Conservation (phyloP, 768 basidiomycete species). For the Russula olivacea region DNA sequence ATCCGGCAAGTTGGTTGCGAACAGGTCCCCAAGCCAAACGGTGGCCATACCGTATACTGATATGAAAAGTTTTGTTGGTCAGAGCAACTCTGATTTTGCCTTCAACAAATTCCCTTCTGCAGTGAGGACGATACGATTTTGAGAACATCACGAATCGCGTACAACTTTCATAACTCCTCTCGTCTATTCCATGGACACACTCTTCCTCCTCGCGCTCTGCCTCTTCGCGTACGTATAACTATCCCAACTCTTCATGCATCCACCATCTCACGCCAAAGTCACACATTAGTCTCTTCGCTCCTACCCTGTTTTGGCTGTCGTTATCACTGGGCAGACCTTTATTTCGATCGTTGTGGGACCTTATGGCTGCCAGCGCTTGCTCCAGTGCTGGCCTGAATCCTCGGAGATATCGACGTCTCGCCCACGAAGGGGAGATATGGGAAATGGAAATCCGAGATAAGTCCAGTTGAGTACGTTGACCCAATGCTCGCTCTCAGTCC, state of each 20-base stretch:
- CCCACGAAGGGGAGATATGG: slow-evolving; percentile 49
- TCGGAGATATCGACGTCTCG: slow-evolving; percentile 36
- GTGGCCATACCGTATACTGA: no score
- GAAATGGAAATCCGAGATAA: slow-evolving; percentile 51
- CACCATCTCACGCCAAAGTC: not conserved
- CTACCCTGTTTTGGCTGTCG: slow-evolving; percentile 65
- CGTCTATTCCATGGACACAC: not conserved
- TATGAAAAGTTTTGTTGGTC: no score
- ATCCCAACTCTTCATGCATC: not conserved
- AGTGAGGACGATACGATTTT: slow-evolving; percentile 40
- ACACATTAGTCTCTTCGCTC: slow-evolving; percentile 39
- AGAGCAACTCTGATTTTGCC: no score
- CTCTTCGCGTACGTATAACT: slow-evolving; percentile 5
- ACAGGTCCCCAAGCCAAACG: no score
- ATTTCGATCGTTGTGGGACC: slow-evolving; percentile 38
- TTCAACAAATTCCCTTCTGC: no score
- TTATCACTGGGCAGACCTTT: slow-evolving; percentile 59
- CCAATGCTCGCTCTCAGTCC: not conserved
- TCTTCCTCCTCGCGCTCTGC: not conserved
- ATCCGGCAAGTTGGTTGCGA: no score
- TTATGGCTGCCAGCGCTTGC: slow-evolving; percentile 40
- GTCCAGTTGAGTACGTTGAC: slow-evolving; percentile 22
- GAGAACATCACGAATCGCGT: slow-evolving; percentile 36
- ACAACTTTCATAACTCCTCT: no score
- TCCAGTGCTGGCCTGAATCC: slow-evolving; percentile 25